A percentile compares a stretch with the other conserved stretches of the same genome.
phyloP scores from a whole-genome alignment of 257 asterid genomes.

The Capsicum rhomboideum region DNA sequence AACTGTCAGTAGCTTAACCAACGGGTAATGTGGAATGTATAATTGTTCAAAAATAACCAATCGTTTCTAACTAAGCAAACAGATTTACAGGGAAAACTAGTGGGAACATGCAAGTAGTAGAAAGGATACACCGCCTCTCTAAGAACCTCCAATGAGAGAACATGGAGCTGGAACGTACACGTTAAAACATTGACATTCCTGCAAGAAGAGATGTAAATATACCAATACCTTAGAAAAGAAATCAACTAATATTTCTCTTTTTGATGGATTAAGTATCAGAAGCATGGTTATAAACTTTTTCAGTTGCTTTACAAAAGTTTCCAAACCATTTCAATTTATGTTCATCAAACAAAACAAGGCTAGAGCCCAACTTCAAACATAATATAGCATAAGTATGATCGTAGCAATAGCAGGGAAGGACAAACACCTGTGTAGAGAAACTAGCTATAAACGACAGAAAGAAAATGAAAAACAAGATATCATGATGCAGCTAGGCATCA shows the following conservation, averaged over 20 bases:
- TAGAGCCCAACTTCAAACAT: neutral
- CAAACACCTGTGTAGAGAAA: neutral
- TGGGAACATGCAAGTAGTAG: slow-evolving; percentile 2
- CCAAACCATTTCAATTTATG: neutral
- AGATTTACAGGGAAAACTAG: neutral
- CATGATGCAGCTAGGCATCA: neutral
- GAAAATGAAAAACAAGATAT: neutral
- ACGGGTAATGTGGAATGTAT: neutral
- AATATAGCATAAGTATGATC: neutral
- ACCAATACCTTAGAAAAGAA: neutral
- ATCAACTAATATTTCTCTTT: neutral
- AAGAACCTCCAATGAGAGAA: slow-evolving; percentile 87
- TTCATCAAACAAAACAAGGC: neutral
- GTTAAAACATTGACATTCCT: slow-evolving; percentile 47
- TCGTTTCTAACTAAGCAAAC: neutral
- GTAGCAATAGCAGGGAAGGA: neutral
- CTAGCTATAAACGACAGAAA: neutral
- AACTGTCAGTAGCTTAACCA: neutral
- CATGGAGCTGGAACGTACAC: slow-evolving; percentile 64
- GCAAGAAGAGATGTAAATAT: slow-evolving; percentile 19
- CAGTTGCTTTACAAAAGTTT: neutral
- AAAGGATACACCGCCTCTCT: slow-evolving; percentile 99
- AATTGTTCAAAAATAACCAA: neutral
- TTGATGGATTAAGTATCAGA: neutral
- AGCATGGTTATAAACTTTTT: neutral